Conservation (phyloP, 441 rosid species). For the Adansonia gregorii region DNA sequence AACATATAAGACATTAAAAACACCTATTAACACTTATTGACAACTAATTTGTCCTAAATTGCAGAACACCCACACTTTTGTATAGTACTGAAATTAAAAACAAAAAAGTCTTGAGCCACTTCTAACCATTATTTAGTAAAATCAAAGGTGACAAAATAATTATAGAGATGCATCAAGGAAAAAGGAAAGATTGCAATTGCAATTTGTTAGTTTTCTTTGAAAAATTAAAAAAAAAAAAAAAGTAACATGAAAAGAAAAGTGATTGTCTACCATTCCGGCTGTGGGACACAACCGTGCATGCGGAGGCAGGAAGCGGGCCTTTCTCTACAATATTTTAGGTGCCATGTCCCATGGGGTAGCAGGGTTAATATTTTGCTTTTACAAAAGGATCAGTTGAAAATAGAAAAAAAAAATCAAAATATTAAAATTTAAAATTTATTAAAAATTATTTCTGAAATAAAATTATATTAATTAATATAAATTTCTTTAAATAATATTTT, state of each 20-base stretch:
- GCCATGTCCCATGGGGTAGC: background rate
- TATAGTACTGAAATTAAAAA: background rate
- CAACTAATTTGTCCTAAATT: background rate
- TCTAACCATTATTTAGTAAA: background rate
- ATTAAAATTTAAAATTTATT: no score
- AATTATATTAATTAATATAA: no score
- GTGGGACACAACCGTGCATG: background rate
- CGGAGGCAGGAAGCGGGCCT: background rate
- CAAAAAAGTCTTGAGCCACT: background rate
- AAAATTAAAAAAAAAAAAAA: no score
- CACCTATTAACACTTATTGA: no score
- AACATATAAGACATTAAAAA: no score
- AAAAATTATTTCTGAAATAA: no score
- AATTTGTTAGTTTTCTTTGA: no score
- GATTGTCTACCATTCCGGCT: background rate
- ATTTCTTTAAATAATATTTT: no score
- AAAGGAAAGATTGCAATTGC: no score
- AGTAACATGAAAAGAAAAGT: background rate
- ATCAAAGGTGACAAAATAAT: background rate
- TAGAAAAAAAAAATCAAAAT: no score
- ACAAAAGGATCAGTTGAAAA: no score
- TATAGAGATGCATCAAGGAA: no score
- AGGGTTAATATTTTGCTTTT: background rate
- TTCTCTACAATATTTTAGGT: background rate
- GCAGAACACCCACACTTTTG: background rate